Evolutionary conservation across 106 monocot genomes (phyloP), one percentile per base, ranked within the genome.

Genomic region (Dendrobium officinale): DNA sequence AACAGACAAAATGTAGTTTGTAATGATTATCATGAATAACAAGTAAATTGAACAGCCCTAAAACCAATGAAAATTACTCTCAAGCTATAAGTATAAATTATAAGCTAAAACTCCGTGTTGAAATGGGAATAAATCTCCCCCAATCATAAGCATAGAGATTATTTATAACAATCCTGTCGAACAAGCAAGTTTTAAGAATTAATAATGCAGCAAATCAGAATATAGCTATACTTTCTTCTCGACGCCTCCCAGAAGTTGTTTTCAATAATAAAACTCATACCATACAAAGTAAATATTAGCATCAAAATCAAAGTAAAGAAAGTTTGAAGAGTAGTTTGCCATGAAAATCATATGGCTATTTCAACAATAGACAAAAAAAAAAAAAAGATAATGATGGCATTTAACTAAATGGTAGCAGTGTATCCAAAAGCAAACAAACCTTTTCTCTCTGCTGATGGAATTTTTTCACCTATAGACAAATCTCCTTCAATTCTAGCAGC

Each of bases 381-480:
- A 51, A 31, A 13, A 51, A 51, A 51, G 51, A 9, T 64, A 22
- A 64, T n/a, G n/a, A 19, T 19, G 58, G 58, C 5, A 26, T 48
- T 66, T 0, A 41, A 31, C 70, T 29, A 59, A 73, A 44, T 67
- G 44, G 76, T 24, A 74, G 19, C 16, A 74, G 42, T 20, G 6
- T 74, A 6, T 43, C 19, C 43, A 20, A 18, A 81, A 85, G 67
- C 13, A 40, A 16, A 49, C 68, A 81, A 70, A 97, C 96, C 96
- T 97, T 86, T 90, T 67, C 84, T 89, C 66, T 97, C 96, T 80
- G 92, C 83, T 64, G 90, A 92, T 55, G 94, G 92, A 82, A 97
- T 92, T 81, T 86, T 89, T 81, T 94, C 90, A 72, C 85, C 88
- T 86, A 85, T 81, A 74, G 90, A 83, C 68, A 85, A 86, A 75